Percentiles rank a stretch among this genome's conserved stretches.
Conservation (phyloP, 2,329 filamentous ascomycete genomes). For the Hirsutella rhossiliensis region DNA sequence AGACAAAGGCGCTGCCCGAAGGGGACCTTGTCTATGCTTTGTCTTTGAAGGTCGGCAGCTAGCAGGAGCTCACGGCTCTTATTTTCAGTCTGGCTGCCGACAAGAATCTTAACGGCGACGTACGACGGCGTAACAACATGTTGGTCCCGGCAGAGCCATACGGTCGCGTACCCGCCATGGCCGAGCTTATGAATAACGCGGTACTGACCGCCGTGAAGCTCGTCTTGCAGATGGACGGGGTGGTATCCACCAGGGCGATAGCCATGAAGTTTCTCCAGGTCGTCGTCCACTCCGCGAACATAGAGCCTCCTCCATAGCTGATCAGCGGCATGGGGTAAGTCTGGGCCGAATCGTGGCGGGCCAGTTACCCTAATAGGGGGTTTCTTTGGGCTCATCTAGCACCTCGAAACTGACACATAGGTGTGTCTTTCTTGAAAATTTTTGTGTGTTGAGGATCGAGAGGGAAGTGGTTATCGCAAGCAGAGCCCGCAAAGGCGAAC, state of each 20-base stretch:
- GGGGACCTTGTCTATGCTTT: not conserved
- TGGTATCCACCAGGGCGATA: slow-evolving; percentile 10
- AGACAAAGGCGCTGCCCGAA: not conserved
- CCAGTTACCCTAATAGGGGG: not conserved
- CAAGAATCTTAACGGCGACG: not conserved
- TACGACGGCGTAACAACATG: not conserved
- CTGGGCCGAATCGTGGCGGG: not conserved
- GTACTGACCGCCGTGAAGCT: slow-evolving; percentile 10
- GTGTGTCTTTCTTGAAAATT: no score
- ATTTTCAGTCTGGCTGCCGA: not conserved
- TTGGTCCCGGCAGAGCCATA: slow-evolving; percentile 1
- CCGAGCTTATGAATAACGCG: slow-evolving; percentile 10
- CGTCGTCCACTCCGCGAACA: not conserved
- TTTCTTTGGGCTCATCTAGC: not conserved
- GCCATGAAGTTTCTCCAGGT: not conserved
- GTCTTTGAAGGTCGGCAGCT: not conserved
- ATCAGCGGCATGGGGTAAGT: not conserved
- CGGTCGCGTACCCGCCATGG: not conserved
- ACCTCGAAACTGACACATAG: not conserved
- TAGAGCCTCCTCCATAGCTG: not conserved
- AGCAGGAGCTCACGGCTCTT: not conserved
- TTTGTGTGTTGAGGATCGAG: no score
- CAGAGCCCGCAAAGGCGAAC: no score
- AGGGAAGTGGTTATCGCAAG: no score
- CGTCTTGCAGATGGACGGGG: slow-evolving; percentile 9